These are phyloP conservation scores for Apiospora aurea DNA, from an alignment of 2,329 filamentous ascomycete genomes.

Conservation along the genomic window DNA sequence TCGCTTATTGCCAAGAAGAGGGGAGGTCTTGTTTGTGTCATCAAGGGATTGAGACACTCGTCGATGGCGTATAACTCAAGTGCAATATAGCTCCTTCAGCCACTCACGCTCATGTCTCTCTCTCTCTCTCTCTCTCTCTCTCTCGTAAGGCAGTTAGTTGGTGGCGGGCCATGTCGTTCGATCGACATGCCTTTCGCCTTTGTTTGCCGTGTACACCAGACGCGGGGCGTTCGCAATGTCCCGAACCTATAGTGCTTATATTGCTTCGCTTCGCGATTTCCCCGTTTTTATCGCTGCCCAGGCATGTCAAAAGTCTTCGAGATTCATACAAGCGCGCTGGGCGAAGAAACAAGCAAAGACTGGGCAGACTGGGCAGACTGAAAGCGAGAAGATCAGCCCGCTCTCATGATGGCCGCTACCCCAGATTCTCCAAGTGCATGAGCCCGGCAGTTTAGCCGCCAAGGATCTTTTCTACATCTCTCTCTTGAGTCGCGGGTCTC, in stretches of 20 bases:
- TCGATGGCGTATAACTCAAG: not conserved
- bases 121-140: no score
- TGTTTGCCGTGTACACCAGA: not conserved
- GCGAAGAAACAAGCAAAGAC: slow-evolving; percentile 12
- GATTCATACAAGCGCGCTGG: not conserved
- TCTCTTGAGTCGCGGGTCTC: not conserved
- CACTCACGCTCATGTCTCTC: not conserved
- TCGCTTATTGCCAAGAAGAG: not conserved
- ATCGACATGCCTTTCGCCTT: not conserved
- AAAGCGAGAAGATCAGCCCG: slow-evolving; percentile 18
- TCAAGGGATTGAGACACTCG: not conserved
- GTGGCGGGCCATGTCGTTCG: not conserved
- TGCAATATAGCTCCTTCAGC: not conserved
- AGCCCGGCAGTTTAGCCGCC: slow-evolving; percentile 23
- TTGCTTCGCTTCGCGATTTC: not conserved
- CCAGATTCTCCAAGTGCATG: slow-evolving; percentile 10
- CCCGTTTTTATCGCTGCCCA: not conserved
- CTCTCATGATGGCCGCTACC: not conserved
- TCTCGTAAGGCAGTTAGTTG: not conserved
- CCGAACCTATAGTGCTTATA: not conserved
- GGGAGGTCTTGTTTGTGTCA: slow-evolving; percentile 6
- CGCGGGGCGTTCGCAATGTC: no score
- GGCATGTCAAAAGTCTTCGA: not conserved
- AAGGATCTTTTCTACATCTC: not conserved
- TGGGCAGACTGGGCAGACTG: slow-evolving; percentile 15